Evolutionary conservation across 306 rosid genomes (phyloP), one percentile per base, ranked within the genome.

Genomic region (Dryas alaskensis): DNA sequence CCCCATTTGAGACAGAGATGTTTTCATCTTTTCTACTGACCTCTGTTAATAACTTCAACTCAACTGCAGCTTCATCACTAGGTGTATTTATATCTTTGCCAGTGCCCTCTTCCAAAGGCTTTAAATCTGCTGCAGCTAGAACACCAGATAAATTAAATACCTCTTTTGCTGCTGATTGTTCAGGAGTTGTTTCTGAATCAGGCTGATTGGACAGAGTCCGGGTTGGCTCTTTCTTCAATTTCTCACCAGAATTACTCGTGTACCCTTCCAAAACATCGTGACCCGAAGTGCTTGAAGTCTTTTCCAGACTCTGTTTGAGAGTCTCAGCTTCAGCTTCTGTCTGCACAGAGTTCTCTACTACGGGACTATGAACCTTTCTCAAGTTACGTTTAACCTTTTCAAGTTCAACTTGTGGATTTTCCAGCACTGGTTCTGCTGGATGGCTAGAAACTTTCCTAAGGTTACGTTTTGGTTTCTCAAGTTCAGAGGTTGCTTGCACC

Each of bases 341-440:
- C 62, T 53, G 85, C 68, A 74, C 85, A 68, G 87, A 73, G 76
- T 82, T 86, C 80, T 92, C 98, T 48, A 84, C 85, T 75, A 81
- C 84, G 8, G 99, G 98, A 83, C 79, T 95, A 62, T 90, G 96
- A 80, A 95, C 92, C 92, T 87, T 95, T 76, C 99, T 92, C 81
- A 92, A 84, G 88, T 83, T 88, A 22, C 96, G 97, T 53, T 95
- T 95, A 68, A 95, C 87, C 88, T 95, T 95, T 84, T 92, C 99
- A 61, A 95, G 93, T 78, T 95, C 99, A 83, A 44, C 64, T 83
- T 95, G 98, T 60, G 98, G 92, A 79, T 90, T 90, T 82, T 95
- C 98, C 81, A 73, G 87, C 76, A 81, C 84, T 48, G 86, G 81
- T 17, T 92, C 93, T 0, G 85, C 71, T 12, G 96, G 77, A 60